phyloP scores from a whole-genome alignment of 2,329 filamentous ascomycete genomes.

The Colletotrichum tofieldiae region DNA sequence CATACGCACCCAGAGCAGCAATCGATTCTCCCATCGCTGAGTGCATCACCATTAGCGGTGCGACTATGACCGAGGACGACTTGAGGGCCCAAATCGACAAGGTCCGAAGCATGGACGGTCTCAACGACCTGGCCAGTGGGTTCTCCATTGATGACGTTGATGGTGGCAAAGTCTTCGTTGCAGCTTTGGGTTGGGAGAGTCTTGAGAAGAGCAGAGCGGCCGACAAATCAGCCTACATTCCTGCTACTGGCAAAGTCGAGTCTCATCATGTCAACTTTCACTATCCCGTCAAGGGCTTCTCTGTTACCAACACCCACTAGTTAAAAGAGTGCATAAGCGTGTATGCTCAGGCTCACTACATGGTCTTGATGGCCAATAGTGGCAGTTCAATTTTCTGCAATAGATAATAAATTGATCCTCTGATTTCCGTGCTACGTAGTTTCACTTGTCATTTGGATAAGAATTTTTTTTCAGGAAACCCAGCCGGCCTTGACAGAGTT shows the following conservation, averaged over 20 bases:
- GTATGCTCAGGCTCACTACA: not conserved
- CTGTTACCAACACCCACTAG: conserved; percentile 35
- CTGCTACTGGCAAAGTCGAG: conserved; percentile 22
- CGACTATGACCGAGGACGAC: conserved; percentile 21
- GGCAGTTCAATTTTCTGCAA: not conserved
- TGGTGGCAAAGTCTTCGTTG: conserved; percentile 32
- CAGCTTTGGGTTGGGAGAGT: conserved; percentile 35
- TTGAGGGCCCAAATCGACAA: conserved; percentile 34
- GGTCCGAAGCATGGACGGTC: conserved; percentile 16
- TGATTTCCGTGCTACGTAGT: too few species aligned
- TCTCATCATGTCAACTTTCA: conserved; percentile 37
- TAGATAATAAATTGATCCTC: not conserved
- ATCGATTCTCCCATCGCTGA: conserved; percentile 38
- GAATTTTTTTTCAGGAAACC: rapidly evolving
- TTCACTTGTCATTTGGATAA: too few species aligned
- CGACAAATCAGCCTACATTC: conserved; percentile 35
- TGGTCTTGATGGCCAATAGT: not conserved
- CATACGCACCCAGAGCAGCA: conserved; percentile 32
- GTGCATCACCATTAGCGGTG: conserved; percentile 31
- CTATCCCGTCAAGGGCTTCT: conserved; percentile 37
- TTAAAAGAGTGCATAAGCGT: too few species aligned
- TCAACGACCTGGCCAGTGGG: conserved; percentile 35
- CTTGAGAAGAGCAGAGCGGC: conserved; percentile 34
- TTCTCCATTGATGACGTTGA: conserved; percentile 17
- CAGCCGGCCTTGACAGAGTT: too few species aligned